Conservation (phyloP, 2,329 filamentous ascomycete genomes). For the Mycosphaerelloides madeirae region DNA sequence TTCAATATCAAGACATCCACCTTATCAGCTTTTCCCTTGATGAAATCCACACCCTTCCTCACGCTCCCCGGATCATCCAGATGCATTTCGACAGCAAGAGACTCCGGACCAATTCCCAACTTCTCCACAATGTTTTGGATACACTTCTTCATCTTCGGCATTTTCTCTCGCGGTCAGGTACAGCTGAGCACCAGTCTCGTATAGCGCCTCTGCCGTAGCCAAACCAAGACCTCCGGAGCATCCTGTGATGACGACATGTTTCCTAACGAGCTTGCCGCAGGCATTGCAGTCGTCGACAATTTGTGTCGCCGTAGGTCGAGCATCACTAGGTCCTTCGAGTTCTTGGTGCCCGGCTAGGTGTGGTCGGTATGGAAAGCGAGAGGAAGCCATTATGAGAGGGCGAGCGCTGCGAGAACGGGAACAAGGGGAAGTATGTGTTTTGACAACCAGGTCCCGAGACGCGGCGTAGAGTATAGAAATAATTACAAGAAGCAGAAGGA, state of each 20-base stretch:
- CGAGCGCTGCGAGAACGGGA: too few species aligned
- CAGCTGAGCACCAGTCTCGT: constrained; percentile 18
- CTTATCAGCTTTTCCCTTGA: constrained; percentile 26
- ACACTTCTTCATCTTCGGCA: constrained; percentile 16
- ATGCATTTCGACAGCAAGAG: constrained; percentile 38
- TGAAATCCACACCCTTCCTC: constrained; percentile 36
- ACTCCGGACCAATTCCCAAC: constrained; percentile 7
- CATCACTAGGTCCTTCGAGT: constrained; percentile 20
- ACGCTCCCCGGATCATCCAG: constrained; percentile 51
- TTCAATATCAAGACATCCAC: constrained; percentile 41
- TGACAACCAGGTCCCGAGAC: too few species aligned
- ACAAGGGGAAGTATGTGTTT: too few species aligned
- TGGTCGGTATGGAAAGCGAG: background rate
- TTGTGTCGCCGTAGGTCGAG: constrained; percentile 24
- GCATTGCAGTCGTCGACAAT: constrained; percentile 26
- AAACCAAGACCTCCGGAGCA: constrained; percentile 38
- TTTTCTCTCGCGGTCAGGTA: constrained; percentile 14
- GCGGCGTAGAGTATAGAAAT: too few species aligned
- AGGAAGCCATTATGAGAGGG: background rate
- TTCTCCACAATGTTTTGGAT: constrained; percentile 11
- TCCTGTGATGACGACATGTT: constrained; percentile 38
- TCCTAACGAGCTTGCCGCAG: constrained; percentile 30
- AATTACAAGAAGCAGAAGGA: too few species aligned
- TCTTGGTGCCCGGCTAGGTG: background rate
- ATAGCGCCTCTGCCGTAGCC: constrained; percentile 40